A percentile compares a stretch with the other conserved stretches of the same genome.
Evolutionary conservation across 2,329 filamentous ascomycete species (phyloP).

Genomic region (Neopestalotiopsis sp.): DNA sequence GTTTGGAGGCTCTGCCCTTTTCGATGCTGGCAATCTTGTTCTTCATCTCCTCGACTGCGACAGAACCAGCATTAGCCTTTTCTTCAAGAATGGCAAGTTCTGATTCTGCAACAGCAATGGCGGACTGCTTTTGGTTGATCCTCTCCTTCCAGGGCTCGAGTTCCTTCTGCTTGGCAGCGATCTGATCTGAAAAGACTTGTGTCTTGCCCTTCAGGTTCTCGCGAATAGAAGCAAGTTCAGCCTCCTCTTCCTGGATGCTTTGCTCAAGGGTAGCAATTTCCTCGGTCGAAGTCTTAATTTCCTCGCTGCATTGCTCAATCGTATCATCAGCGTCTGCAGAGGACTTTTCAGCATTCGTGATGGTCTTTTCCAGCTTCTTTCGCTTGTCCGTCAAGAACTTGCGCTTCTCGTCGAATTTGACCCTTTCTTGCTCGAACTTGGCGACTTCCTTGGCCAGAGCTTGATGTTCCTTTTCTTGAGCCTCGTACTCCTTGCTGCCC

Average conservation of each 20-base stretch:
- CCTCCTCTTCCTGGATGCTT: conserved; percentile 78
- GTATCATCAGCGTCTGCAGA: conserved; percentile 77
- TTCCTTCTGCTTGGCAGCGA: conserved; percentile 89
- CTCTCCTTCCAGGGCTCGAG: conserved; percentile 97
- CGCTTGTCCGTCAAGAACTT: conserved; percentile 92
- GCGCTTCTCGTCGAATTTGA: conserved; percentile 97
- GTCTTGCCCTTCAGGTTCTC: conserved; percentile 94
- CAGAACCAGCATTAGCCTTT: conserved; percentile 84
- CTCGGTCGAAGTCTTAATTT: conserved; percentile 77
- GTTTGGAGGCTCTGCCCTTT: conserved; percentile 73
- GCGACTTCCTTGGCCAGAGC: conserved; percentile 83
- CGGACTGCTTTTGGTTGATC: conserved; percentile 94
- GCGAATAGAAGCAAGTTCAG: conserved; percentile 81
- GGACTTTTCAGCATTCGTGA: conserved; percentile 76
- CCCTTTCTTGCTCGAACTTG: conserved; percentile 92
- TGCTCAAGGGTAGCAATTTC: conserved; percentile 80
- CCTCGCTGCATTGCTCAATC: conserved; percentile 77
- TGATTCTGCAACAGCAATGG: conserved; percentile 92
- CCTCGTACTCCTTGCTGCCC: conserved; percentile 82
- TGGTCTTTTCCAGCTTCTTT: conserved; percentile 92
- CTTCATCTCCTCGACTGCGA: conserved; percentile 83
- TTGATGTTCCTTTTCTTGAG: conserved; percentile 82
- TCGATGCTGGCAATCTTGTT: conserved; percentile 78
- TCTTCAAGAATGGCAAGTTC: conserved; percentile 92
- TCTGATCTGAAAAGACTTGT: conserved; percentile 90